Evolutionary conservation across 2,329 filamentous ascomycete species (phyloP).

Genomic region (Myrmaecium sp.): DNA sequence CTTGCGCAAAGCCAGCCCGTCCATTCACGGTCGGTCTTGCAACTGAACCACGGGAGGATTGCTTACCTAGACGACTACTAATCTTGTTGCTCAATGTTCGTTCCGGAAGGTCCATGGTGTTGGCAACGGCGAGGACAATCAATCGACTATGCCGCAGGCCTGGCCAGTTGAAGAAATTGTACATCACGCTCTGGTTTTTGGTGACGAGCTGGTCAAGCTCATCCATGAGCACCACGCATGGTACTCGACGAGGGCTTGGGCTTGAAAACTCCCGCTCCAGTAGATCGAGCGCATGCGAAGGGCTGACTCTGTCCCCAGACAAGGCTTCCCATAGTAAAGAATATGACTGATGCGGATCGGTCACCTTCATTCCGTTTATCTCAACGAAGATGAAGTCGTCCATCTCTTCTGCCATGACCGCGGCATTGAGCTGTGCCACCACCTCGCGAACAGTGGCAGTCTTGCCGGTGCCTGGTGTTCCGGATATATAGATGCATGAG

Average conservation of each 20-base stretch:
- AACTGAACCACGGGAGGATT: conserved; percentile 8
- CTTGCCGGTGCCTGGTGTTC: conserved; percentile 94
- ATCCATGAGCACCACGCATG: conserved; percentile 96
- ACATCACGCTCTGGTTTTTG: conserved; percentile 99
- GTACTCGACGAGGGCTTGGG: conserved; percentile 76
- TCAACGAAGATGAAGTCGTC: conserved; percentile 99
- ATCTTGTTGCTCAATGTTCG: conserved; percentile 97
- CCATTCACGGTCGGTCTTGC: too few species aligned
- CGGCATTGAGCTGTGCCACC: conserved; percentile 71
- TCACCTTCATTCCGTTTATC: conserved; percentile 99
- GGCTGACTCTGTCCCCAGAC: conserved; percentile 81
- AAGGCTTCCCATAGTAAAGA: conserved; percentile 89
- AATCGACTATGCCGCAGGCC: conserved; percentile 76
- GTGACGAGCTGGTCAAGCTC: conserved; percentile 96
- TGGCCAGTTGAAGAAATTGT: conserved; percentile 99
- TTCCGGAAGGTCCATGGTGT: conserved; percentile 97
- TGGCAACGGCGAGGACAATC: conserved; percentile 92
- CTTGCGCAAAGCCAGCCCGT: too few species aligned
- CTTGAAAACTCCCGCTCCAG: conserved; percentile 85
- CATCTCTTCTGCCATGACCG: conserved; percentile 75
- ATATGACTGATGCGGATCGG: conserved; percentile 93
- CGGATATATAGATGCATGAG: conserved; percentile 96
- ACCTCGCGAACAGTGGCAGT: conserved; percentile 95
- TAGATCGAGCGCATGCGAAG: conserved; percentile 77
- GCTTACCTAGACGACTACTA: conserved; percentile 50